A percentile compares a stretch with the other conserved stretches of the same genome.
These are phyloP conservation scores for Xerocomus brunneocitrinus DNA, from an alignment of 768 basidiomycete species.

Conservation along the genomic window DNA sequence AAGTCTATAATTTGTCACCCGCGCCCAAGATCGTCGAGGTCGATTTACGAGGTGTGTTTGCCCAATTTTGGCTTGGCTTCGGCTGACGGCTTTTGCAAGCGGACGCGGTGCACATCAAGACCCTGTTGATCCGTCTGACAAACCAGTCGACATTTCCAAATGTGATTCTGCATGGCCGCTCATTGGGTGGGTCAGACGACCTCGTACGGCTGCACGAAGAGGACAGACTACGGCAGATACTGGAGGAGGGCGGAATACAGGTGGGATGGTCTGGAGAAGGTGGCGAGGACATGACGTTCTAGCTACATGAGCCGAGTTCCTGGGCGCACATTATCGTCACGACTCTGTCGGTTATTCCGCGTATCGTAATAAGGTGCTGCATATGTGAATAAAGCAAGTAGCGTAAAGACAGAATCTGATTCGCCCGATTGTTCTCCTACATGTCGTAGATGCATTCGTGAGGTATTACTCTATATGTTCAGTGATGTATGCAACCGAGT, in stretches of 20 bases:
- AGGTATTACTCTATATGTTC: constrained; percentile 3
- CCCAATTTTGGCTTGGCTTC: background rate
- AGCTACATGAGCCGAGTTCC: background rate
- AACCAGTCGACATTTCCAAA: constrained; percentile 72
- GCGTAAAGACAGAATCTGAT: constrained; percentile 4
- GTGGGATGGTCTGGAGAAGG: constrained; percentile 22
- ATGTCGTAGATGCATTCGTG: background rate
- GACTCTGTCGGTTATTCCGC: background rate
- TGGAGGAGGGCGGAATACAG: constrained; percentile 46
- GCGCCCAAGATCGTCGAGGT: constrained; percentile 70
- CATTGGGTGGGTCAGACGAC: constrained; percentile 64
- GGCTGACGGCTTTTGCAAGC: constrained; percentile 32
- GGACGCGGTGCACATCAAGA: constrained; percentile 61
- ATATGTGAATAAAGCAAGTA: no score
- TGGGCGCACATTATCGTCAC: background rate
- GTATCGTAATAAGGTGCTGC: no score
- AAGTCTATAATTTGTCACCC: constrained; percentile 55
- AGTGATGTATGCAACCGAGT: background rate
- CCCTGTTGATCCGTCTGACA: constrained; percentile 62
- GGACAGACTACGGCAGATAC: constrained; percentile 38
- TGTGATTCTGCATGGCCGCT: constrained; percentile 56
- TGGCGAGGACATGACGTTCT: background rate
- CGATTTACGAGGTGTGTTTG: constrained; percentile 55
- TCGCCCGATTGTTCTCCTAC: constrained; percentile 1
- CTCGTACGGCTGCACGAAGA: constrained; percentile 45